Base-by-base conservation (phyloP, 2,329 filamentous ascomycete genomes). In the Cryphonectria naterciae region DNA sequence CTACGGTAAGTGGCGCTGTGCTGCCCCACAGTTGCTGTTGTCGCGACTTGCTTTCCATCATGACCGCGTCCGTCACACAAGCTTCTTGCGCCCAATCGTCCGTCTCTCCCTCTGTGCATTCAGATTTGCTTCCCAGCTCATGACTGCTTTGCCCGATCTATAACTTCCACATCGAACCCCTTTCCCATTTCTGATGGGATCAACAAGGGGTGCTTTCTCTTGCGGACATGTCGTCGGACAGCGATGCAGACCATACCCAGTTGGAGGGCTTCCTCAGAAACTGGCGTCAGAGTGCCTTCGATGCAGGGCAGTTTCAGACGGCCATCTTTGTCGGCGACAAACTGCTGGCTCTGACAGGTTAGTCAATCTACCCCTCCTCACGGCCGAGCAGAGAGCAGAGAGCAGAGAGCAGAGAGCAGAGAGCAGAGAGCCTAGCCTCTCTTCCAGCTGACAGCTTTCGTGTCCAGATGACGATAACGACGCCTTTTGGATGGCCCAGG, bases 261-360 rank as follows among this genome's bases (percentile, higher is more conserved):
- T 98, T 99, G 96, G 94, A 98, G 85, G 91, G 90, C 78, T 98
- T 95, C 82, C 87, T 99, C 78, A 92, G 95, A 79, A 92, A 93
- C 78, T 99, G 96, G 96, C 89, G 95, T 79, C 93, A 97, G 83
- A 94, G 98, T 85, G 95, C 95, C 79, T 86, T 97, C 78, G 95
- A 97, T 83, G 96, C 97, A 81, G 94, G 96, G 74, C 96, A 99
- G 80, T 95, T 98, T 81, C 95, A 98, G 75, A 93, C 95, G 46
- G 96, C 96, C 78, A 95, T 98, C 77, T 98, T 97, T 80, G 94
- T 98, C 74, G 96, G 94, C 74, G 96, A 99, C 86, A 99, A 99
- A 85, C 87, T 99, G 76, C 87, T 98, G 70, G 96, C 96, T 70
- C 85, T 99, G 78, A 98, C 95, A 52, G 93, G 95, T 98, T 82